Base-by-base conservation (phyloP, 1,284 basidiomycete species). In the Heterobasidion parviporum region DNA sequence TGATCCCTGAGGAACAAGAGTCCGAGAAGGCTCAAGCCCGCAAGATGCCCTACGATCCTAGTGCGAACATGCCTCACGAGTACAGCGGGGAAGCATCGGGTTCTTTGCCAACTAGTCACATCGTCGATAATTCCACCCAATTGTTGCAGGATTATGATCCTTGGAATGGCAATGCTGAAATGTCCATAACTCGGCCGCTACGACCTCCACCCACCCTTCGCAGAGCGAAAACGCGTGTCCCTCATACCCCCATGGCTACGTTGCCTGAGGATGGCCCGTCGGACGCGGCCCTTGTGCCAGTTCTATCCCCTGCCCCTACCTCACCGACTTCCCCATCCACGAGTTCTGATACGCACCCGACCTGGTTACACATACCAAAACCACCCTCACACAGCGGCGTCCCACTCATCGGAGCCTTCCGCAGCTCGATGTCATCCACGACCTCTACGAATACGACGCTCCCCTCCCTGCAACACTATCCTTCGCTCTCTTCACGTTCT, bases 401-500 rank as follows among this genome's bases (percentile, higher is more conserved):
- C 15, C 59, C 59, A 10, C 55, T 60, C 26, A 60, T 60, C 50
- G 51, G 58, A 15, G 59, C 59, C 7, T 60, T 60, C 43, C 59
- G 59, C 34, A 48, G 47, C 33, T 60, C 59, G 12, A 35, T 60
- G 35, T 57, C 59, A 2, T 60, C 58, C 14, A 34, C 52, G 3
- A 20, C 48, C n/a, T 57, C 55, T 6, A 38, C 48, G 8, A 48
- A 45, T 2, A 57, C 59, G 2, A 54, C 55, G 8, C 55, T 60
- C 16, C 55, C 58, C 41, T 52, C 59, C 26, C 52, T 60, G 48
- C 59, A 60, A 45, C 59, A 60, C 54, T 60, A 60, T 26, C 59
- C 59, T 0, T 60, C 59, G 18, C 57, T 60, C 52, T 36, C 47
- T 47, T 51, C 52, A 33, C 50, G 36, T 45, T 52, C 49, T 53